Evolutionary conservation across 1,139 yeast species (phyloP), one percentile per base, ranked within the genome.

Genomic region (Geotrichum reessii): DNA sequence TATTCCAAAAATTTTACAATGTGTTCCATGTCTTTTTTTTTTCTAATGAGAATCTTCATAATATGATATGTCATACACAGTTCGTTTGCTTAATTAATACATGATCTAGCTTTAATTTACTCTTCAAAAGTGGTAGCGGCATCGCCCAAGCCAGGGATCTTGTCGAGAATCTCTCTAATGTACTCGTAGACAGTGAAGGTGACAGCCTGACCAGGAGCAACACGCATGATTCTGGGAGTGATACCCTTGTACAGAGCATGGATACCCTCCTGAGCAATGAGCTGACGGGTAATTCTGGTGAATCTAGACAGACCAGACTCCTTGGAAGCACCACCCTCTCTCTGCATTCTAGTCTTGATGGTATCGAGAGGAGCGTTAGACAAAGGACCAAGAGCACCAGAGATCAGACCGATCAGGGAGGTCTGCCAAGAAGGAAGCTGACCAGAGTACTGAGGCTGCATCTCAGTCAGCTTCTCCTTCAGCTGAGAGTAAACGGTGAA

Each of bases 201-300:
- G 60, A 93, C 98, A 59, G 98, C 97, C 76, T 93, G 99, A 63
- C 99, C 99, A 25, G 99, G 98, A 19, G 99, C 99, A 59, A 93
- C 99, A 77, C 99, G 87, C 96, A 93, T 91, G 67, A 93, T 93
- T 79, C 99, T 87, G 68, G 99, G 99, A 47, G 97, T 91, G 71
- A 93, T 93, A 77, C 99, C 99, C 75, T 92, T 89, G 78, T 93
- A 92, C 68, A 91, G 81, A 21, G 97, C 96, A 62, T 80, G 79
- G 64, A 85, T 75, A 65, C 97, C 99, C 75, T 92, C 97, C 77
- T 90, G 96, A 71, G 84, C 86, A 66, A 92, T 77, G 73, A 93
- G 81, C 70, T 86, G 93, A 58, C 78, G 78, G 63, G 95, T 92
- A 67, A 93, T 92, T 72, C 93, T 82, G 55, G 81, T 76, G 67